phyloP scores from a whole-genome alignment of 805 yeast species.

The Pichia californica region DNA sequence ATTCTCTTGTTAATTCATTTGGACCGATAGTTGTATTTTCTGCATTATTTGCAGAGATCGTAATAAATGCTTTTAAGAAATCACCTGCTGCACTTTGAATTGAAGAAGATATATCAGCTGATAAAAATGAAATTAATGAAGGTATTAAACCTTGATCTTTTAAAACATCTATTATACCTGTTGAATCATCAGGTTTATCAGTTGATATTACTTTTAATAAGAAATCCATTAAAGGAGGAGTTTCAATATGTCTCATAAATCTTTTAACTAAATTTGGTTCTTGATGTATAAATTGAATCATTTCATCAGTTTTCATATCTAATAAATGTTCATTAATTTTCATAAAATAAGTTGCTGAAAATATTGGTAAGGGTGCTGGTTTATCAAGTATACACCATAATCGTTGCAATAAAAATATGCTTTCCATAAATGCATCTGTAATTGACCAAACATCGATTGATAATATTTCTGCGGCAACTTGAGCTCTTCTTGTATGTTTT shows the following conservation, averaged over 20 bases:
- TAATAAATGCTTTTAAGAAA: conserved; percentile 86
- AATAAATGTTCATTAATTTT: conserved; percentile 84
- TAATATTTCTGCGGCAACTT: conserved; percentile 80
- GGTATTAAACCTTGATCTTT: conserved; percentile 70
- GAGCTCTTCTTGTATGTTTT: conserved; percentile 39
- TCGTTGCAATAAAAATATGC: conserved; percentile 52
- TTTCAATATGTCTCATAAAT: conserved; percentile 79
- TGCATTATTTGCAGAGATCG: conserved; percentile 88
- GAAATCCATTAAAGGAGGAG: conserved; percentile 93
- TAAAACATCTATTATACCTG: conserved; percentile 75
- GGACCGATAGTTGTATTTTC: conserved; percentile 94
- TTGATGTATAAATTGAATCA: conserved; percentile 61
- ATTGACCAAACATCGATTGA: conserved; percentile 92
- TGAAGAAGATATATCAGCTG: conserved; percentile 59
- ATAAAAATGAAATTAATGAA: conserved; percentile 61
- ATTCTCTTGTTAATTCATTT: conserved; percentile 84
- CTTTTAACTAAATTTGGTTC: conserved; percentile 70
- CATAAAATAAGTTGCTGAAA: conserved; percentile 81
- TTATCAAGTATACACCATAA: conserved; percentile 78
- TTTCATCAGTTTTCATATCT: conserved; percentile 81
- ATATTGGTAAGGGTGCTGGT: conserved; percentile 60
- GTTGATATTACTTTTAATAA: conserved; percentile 83
- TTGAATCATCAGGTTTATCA: conserved; percentile 83
- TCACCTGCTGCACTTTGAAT: conserved; percentile 94
- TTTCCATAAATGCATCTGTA: conserved; percentile 83